Conservation (phyloP, 1,139 yeast species). For the Diutina sp. region DNA sequence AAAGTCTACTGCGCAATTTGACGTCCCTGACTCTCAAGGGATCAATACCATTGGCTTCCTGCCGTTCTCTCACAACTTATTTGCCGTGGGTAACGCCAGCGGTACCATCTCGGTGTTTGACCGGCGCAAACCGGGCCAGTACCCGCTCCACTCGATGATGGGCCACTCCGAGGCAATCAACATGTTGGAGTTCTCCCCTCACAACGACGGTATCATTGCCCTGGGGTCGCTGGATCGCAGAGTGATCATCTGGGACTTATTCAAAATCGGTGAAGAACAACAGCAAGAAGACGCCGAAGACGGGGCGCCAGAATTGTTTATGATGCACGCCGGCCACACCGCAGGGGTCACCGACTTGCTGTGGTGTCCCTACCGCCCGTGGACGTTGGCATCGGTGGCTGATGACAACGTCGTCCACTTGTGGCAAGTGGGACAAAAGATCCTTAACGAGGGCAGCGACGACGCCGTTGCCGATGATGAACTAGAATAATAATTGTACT, state of each 20-base stretch:
- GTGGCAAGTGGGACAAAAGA: slow-evolving; percentile 47
- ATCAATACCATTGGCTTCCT: slow-evolving; percentile 58
- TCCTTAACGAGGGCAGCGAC: background rate
- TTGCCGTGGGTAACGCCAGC: slow-evolving; percentile 60
- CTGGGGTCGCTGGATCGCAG: slow-evolving; percentile 65
- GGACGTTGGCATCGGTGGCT: slow-evolving; percentile 64
- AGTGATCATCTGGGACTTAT: slow-evolving; percentile 61
- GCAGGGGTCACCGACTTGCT: slow-evolving; percentile 62
- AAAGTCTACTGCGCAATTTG: slow-evolving; percentile 15
- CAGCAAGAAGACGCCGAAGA: slow-evolving; percentile 71
- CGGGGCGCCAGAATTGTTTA: slow-evolving; percentile 68
- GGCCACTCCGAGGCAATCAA: slow-evolving; percentile 68
- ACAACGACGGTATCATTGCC: slow-evolving; percentile 58
- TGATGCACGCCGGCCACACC: slow-evolving; percentile 85
- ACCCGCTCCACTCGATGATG: slow-evolving; percentile 50
- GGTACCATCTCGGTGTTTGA: slow-evolving; percentile 56
- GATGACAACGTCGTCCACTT: slow-evolving; percentile 70
- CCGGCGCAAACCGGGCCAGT: slow-evolving; percentile 27
- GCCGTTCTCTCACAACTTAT: slow-evolving; percentile 41
- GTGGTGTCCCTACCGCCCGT: slow-evolving; percentile 57
- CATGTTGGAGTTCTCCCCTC: slow-evolving; percentile 59
- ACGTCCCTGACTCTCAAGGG: slow-evolving; percentile 24
- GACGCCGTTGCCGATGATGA: background rate
- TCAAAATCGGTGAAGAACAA: slow-evolving; percentile 67
- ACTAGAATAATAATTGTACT: background rate